Conservation (phyloP, 345 rosid genomes). For the Citrus sp. region DNA sequence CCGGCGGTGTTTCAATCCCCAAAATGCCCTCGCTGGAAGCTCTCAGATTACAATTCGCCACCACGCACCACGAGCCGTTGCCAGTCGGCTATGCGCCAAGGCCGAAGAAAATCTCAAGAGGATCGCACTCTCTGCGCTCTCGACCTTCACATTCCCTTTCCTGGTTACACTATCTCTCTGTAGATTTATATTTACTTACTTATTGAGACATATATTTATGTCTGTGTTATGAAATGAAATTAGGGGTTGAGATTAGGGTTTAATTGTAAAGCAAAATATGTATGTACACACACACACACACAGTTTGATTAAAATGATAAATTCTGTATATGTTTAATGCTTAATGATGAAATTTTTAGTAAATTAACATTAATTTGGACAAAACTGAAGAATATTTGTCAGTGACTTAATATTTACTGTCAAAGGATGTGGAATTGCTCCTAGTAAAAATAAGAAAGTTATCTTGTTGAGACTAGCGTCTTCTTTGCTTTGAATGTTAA, state of each 20-base stretch:
- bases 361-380: no score
- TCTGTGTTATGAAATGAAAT: background rate
- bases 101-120: constrained; percentile 72
- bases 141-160: constrained; percentile 75
- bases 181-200: background rate
- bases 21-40: constrained; percentile 88
- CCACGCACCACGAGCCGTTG: constrained; percentile 41
- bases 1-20: constrained; percentile 85
- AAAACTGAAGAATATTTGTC: no score
- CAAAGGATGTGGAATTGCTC: background rate
- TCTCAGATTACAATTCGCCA: constrained; percentile 36
- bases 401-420: no score
- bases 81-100: constrained; percentile 65
- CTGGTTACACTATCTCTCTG: constrained; percentile 36
- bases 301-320: background rate
- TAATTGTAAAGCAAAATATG: background rate
- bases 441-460: background rate
- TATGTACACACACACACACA: no score
- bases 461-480: background rate
- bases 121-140: constrained; percentile 81
- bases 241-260: background rate
- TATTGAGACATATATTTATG: background rate
- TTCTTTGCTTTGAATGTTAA: no score
- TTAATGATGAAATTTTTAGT: background rate
- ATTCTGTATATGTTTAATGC: background rate